These are phyloP conservation scores for Xylaria telfairii DNA, from an alignment of 495 filamentous ascomycete species.

Conservation along the genomic window DNA sequence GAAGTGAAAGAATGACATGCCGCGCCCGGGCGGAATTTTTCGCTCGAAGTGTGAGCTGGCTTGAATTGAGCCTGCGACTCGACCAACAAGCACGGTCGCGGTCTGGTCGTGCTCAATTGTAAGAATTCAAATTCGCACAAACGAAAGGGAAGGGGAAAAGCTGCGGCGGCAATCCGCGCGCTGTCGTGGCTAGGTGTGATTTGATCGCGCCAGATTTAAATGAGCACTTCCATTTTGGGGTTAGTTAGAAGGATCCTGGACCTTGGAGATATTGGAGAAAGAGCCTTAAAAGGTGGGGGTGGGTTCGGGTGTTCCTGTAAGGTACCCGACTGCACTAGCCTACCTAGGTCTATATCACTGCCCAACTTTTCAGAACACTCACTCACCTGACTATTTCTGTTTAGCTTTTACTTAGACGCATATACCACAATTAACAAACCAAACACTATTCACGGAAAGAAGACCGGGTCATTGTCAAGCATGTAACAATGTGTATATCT, in stretches of 20 bases:
- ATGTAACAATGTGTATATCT: background rate
- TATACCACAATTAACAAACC: background rate
- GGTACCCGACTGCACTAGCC: too few relatives aligned
- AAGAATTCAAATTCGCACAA: conserved; percentile 6
- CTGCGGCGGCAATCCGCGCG: background rate
- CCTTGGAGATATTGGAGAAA: background rate
- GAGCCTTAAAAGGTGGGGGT: background rate
- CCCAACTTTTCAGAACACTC: too few relatives aligned
- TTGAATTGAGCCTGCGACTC: conserved; percentile 19
- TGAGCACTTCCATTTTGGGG: conserved; percentile 13
- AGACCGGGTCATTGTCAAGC: background rate
- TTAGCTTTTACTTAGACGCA: background rate
- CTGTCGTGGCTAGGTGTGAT: conserved; percentile 17
- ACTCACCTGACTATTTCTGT: too few relatives aligned
- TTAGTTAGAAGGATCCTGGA: conserved; percentile 8
- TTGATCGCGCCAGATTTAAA: conserved; percentile 10
- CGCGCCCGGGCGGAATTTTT: conserved; percentile 3
- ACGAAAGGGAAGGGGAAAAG: background rate
- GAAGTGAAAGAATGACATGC: conserved; percentile 21
- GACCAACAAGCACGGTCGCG: conserved; percentile 11
- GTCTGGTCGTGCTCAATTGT: conserved; percentile 9
- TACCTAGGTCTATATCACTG: too few relatives aligned
- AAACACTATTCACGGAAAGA: background rate
- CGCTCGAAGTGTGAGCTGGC: conserved; percentile 3
- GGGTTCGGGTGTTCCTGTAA: too few relatives aligned